Conservation (phyloP, 1,139 yeast species). For the Yarrowia galli region DNA sequence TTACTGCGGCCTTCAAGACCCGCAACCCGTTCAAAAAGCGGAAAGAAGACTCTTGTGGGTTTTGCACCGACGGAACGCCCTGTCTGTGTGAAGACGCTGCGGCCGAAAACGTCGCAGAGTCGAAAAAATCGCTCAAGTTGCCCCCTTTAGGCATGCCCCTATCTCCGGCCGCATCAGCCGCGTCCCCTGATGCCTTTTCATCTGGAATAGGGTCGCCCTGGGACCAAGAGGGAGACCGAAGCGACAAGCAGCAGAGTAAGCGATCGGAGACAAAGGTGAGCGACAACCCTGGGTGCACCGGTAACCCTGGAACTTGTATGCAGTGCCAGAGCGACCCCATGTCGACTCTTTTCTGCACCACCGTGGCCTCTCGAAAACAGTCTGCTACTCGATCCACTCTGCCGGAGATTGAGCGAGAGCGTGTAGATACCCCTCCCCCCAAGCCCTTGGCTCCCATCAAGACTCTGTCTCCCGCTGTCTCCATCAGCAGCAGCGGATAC, state of each 20-base stretch:
- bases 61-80: conserved; percentile 90
- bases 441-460: conserved; percentile 25
- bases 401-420: conserved; percentile 24
- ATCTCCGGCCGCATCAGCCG: conserved; percentile 40
- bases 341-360: conserved; percentile 87
- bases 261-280: conserved; percentile 47
- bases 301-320: conserved; percentile 84
- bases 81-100: conserved; percentile 80
- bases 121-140: conserved; percentile 18
- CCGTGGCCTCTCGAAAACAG: conserved; percentile 63
- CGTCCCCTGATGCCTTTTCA: conserved; percentile 46
- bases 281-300: conserved; percentile 64
- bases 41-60: conserved; percentile 79
- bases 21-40: conserved; percentile 40
- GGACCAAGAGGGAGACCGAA: conserved; percentile 23
- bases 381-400: conserved; percentile 33
- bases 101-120: conserved; percentile 34
- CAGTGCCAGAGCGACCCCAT: conserved; percentile 89
- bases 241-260: background rate
- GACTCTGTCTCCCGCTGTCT: conserved; percentile 15
- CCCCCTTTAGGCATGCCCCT: conserved; percentile 40
- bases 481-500: conserved; percentile 16
- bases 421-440: conserved; percentile 38
- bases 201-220: conserved; percentile 40
- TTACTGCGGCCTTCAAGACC: conserved; percentile 46